A percentile compares a stretch with the other conserved stretches of the same genome.
phyloP scores from a whole-genome alignment of 306 rosid genomes.

The Cucurbita moschata region DNA sequence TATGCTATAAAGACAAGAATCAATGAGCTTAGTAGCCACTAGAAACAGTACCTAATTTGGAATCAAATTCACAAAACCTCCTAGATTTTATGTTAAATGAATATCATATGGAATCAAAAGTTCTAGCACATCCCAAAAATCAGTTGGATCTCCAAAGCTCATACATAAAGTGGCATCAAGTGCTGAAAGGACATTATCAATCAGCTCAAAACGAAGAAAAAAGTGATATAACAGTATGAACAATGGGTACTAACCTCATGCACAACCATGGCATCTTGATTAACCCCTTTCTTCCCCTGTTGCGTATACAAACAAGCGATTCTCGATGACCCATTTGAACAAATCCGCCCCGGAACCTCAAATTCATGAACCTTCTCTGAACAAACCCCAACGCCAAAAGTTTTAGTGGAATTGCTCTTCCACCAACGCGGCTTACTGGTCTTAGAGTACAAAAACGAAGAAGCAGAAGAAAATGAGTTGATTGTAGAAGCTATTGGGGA shows the following conservation, averaged over 20 bases:
- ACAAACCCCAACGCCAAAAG: constrained; percentile 6
- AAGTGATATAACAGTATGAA: neutral
- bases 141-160: neutral
- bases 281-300: constrained; percentile 46
- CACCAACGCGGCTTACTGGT: constrained; percentile 4
- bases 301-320: constrained; percentile 34
- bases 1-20: neutral
- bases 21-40: neutral
- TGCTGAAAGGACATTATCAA: neutral
- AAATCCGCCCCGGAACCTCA: constrained; percentile 24
- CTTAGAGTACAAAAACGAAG: neutral
- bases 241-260: constrained; percentile 24
- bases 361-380: constrained; percentile 10
- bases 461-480: neutral
- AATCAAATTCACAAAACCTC: neutral
- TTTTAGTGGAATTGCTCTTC: constrained; percentile 1
- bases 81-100: neutral
- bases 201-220: neutral
- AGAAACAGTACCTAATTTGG: neutral
- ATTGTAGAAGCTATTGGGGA: neutral
- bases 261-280: constrained; percentile 46
- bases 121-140: neutral
- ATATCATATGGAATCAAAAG: neutral
- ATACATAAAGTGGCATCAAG: neutral
- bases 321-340: constrained; percentile 20